phyloP scores from a whole-genome alignment of 208 protist genomes.

The Leishmania tropica region DNA sequence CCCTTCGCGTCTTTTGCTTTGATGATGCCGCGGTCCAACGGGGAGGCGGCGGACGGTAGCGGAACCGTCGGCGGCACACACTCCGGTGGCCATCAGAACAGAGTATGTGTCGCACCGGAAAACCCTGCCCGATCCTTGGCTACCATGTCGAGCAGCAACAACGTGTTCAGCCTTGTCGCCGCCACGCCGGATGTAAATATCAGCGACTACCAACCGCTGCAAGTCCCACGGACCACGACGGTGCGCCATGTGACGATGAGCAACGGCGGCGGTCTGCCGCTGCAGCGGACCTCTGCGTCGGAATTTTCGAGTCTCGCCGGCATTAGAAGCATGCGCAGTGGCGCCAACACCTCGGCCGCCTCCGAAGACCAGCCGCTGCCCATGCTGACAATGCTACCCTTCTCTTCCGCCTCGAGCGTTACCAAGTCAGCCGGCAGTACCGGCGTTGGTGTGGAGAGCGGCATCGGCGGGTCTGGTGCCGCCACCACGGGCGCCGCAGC shows the following conservation, averaged over 20 bases:
- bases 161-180: slow-evolving; percentile 6
- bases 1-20: neutral
- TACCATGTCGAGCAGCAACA: neutral
- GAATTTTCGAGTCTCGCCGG: slow-evolving; percentile 7
- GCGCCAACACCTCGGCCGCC: neutral
- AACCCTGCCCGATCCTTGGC: neutral
- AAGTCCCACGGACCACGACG: neutral
- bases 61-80: neutral
- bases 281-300: neutral
- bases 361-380: slow-evolving; percentile 14
- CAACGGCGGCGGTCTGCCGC: neutral
- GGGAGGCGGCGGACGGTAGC: neutral
- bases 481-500: neutral
- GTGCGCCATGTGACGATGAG: neutral
- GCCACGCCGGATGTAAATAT: slow-evolving; percentile 15
- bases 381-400: slow-evolving; percentile 13
- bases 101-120: neutral
- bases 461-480: neutral
- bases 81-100: neutral
- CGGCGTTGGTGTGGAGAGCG: neutral
- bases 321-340: neutral
- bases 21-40: slow-evolving; percentile 1
- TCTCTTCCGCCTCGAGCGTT: neutral
- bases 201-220: slow-evolving; percentile 1
- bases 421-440: neutral